Conservation (phyloP, 768 basidiomycete genomes). For the Dictyophora rubrovolvata region DNA sequence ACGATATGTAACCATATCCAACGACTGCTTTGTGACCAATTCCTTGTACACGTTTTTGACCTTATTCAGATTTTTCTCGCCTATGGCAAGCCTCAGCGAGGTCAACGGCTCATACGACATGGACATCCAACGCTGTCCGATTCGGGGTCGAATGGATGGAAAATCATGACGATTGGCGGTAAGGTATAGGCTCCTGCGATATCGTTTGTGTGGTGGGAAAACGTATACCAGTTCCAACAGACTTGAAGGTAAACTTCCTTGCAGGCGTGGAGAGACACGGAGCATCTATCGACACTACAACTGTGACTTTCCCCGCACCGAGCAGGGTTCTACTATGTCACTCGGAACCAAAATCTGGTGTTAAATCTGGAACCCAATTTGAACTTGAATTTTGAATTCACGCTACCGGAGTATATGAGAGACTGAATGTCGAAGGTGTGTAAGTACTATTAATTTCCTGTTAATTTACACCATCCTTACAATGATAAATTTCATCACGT, state of each 20-base stretch:
- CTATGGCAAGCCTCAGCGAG: background rate
- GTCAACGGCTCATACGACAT: background rate
- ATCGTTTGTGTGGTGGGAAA: background rate
- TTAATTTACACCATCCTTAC: too few relatives aligned
- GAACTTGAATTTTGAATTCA: too few relatives aligned
- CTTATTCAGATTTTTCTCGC: background rate
- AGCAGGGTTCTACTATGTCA: too few relatives aligned
- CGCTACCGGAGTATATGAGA: too few relatives aligned
- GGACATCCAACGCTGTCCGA: background rate
- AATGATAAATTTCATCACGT: too few relatives aligned
- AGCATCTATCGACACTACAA: background rate
- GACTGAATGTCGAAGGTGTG: too few relatives aligned
- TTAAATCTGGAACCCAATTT: too few relatives aligned
- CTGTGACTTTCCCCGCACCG: background rate
- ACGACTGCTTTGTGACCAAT: background rate
- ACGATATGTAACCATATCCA: background rate
- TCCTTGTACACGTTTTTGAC: background rate
- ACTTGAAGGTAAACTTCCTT: background rate
- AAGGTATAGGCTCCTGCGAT: background rate
- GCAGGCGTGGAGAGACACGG: background rate
- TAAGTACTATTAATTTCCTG: too few relatives aligned
- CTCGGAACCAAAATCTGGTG: too few relatives aligned
- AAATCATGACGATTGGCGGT: background rate
- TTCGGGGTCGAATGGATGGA: background rate
- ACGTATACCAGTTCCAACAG: background rate